Percentiles rank a stretch among this genome's conserved stretches.
Evolutionary conservation across 768 basidiomycete species (phyloP).

Genomic region (Lactarius hengduanensis): DNA sequence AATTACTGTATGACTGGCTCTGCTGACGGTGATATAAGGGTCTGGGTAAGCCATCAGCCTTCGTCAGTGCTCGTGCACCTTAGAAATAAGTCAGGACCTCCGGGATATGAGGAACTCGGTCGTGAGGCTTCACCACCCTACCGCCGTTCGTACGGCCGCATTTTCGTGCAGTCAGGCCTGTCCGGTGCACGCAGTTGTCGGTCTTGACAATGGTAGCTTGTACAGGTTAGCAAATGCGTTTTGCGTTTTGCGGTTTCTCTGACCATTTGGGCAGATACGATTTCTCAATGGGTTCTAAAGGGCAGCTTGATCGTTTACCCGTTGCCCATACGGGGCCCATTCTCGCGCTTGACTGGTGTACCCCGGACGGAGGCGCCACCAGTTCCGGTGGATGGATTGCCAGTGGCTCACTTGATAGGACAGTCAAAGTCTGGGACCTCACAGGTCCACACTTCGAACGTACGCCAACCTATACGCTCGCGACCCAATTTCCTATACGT

Average conservation of each 20-base stretch:
- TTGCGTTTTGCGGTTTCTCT: background rate
- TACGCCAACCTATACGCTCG: slow-evolving; percentile 67
- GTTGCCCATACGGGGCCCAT: slow-evolving; percentile 74
- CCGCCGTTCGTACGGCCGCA: slow-evolving; percentile 63
- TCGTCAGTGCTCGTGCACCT: background rate
- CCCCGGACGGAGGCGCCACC: slow-evolving; percentile 32
- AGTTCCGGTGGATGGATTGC: slow-evolving; percentile 63
- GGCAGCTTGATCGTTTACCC: slow-evolving; percentile 66
- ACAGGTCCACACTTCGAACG: slow-evolving; percentile 55
- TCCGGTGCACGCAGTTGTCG: slow-evolving; percentile 60
- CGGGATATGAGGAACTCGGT: slow-evolving; percentile 66
- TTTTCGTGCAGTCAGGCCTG: slow-evolving; percentile 67
- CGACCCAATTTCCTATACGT: slow-evolving; percentile 72
- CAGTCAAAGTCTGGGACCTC: slow-evolving; percentile 82
- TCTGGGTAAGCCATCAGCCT: slow-evolving; percentile 57
- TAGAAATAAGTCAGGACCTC: slow-evolving; percentile 52
- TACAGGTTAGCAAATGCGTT: slow-evolving; percentile 47
- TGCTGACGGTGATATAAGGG: slow-evolving; percentile 74
- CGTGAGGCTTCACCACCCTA: slow-evolving; percentile 68
- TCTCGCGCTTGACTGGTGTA: slow-evolving; percentile 71
- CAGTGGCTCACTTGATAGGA: slow-evolving; percentile 75
- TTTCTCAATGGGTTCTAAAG: slow-evolving; percentile 71
- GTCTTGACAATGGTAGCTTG: slow-evolving; percentile 41
- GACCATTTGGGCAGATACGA: slow-evolving; percentile 57
- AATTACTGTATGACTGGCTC: slow-evolving; percentile 79